These are phyloP conservation scores for Emericellopsis terricola DNA, from an alignment of 495 filamentous ascomycete species.

Conservation along the genomic window DNA sequence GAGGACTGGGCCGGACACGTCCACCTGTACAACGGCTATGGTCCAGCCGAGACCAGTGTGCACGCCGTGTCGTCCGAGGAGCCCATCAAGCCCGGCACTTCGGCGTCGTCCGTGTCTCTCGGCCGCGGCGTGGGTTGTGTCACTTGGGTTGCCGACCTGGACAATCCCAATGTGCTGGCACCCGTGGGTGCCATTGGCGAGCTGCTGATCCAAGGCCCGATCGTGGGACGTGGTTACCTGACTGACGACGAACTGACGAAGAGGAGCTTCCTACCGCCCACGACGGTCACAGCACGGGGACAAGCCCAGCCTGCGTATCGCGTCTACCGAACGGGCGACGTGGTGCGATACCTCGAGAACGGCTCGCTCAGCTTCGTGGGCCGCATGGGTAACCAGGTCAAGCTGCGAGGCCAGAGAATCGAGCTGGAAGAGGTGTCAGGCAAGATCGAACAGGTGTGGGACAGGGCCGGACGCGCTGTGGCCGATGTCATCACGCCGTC, in stretches of 20 bases:
- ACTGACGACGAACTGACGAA: slow-evolving; percentile 4
- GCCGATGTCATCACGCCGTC: too few relatives aligned
- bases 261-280: slow-evolving; percentile 3
- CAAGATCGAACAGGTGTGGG: too few relatives aligned
- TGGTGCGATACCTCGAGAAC: slow-evolving; percentile 13
- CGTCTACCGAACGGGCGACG: slow-evolving; percentile 1
- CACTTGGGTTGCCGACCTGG: slow-evolving; percentile 19
- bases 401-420: slow-evolving; percentile 1
- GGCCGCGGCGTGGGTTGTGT: slow-evolving; percentile 15
- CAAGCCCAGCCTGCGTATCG: slow-evolving; percentile 16
- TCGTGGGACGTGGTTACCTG: slow-evolving; percentile 22
- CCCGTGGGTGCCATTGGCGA: slow-evolving; percentile 29
- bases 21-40: slow-evolving; percentile 24
- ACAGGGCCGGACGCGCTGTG: too few relatives aligned
- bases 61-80: slow-evolving; percentile 20
- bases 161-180: slow-evolving; percentile 17
- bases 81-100: neutral
- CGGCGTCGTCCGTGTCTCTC: slow-evolving; percentile 9
- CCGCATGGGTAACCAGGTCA: slow-evolving; percentile 1
- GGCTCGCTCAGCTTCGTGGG: slow-evolving; percentile 3
- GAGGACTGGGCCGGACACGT: slow-evolving; percentile 4
- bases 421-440: neutral
- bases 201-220: slow-evolving; percentile 14
- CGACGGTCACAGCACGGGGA: slow-evolving; percentile 7
- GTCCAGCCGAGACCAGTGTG: slow-evolving; percentile 23